phyloP scores from a whole-genome alignment of 805 yeast species.

The Jamesozyma jinghongensis region DNA sequence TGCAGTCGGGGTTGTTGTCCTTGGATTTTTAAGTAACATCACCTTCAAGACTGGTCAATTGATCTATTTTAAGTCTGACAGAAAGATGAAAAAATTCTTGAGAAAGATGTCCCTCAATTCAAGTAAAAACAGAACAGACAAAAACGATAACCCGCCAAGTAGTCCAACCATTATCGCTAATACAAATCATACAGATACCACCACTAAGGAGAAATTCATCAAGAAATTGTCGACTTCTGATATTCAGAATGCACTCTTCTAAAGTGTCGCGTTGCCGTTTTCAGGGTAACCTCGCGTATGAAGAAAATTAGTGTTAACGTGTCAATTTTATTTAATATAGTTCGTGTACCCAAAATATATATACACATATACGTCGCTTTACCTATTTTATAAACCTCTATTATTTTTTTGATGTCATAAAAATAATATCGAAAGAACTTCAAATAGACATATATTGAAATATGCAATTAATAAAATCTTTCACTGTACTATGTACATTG shows the following conservation, averaged over 20 bases:
- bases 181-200: too few relatives aligned
- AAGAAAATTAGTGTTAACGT: slow-evolving; percentile 4
- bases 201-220: too few relatives aligned
- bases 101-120: slow-evolving; percentile 10
- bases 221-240: too few relatives aligned
- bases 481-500: slow-evolving; percentile 2
- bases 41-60: slow-evolving; percentile 20
- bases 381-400: too few relatives aligned
- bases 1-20: slow-evolving; percentile 22
- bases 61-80: slow-evolving; percentile 18
- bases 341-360: background rate
- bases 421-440: background rate
- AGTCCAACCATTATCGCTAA: too few relatives aligned
- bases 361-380: background rate
- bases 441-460: background rate
- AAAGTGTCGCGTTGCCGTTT: background rate
- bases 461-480: slow-evolving; percentile 1
- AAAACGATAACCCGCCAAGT: too few relatives aligned
- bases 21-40: slow-evolving; percentile 25
- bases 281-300: background rate
- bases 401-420: background rate
- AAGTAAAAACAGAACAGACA: background rate
- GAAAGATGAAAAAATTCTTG: slow-evolving; percentile 11
- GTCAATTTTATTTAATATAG: slow-evolving; percentile 2
- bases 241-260: background rate